Evolutionary conservation across 176 grass and related monocot genomes (phyloP).

Genomic region (Avena atlantica): DNA sequence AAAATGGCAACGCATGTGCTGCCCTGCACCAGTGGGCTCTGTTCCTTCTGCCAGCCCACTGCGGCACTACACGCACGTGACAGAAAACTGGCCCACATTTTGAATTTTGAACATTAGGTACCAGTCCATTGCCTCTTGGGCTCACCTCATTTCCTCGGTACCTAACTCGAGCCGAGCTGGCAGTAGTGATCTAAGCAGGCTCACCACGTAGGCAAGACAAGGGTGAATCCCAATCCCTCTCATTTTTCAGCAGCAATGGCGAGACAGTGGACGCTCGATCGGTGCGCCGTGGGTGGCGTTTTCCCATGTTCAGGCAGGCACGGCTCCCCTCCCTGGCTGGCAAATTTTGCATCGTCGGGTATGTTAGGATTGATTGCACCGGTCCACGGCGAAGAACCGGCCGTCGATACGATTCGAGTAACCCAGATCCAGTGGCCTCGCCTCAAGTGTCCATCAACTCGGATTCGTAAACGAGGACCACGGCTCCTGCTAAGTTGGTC

Average conservation of each 20-base stretch:
- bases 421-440: constrained; percentile 13
- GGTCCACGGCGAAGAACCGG: too few species aligned
- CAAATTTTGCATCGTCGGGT: not conserved
- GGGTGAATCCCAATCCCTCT: not conserved
- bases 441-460: not conserved
- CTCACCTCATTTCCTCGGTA: too few species aligned
- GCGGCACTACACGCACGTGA: too few species aligned
- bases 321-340: not conserved
- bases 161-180: too few species aligned
- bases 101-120: too few species aligned
- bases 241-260: not conserved
- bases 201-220: too few species aligned
- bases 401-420: not conserved
- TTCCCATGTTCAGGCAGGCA: not conserved
- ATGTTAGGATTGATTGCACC: constrained; percentile 14
- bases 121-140: too few species aligned
- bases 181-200: too few species aligned
- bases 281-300: not conserved
- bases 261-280: not conserved
- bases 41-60: too few species aligned
- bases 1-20: too few species aligned
- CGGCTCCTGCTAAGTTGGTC: not conserved
- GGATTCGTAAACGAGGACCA: constrained; percentile 23
- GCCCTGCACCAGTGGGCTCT: too few species aligned
- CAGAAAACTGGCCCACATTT: too few species aligned